These are phyloP conservation scores for Santalum album DNA, from an alignment of 164 flowering plant species.

Conservation along the genomic window DNA sequence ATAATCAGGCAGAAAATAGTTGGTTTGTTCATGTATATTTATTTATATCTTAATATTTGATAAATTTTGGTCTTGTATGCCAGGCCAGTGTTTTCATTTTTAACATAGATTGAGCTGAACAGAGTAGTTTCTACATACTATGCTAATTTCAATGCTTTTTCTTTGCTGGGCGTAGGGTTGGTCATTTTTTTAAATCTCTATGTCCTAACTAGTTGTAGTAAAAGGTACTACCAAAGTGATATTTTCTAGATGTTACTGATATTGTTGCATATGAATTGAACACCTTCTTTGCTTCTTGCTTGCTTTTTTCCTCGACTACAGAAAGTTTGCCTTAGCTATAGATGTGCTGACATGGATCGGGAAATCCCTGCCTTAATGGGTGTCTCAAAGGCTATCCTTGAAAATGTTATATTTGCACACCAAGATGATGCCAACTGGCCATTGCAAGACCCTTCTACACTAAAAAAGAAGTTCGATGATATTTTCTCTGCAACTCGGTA, in stretches of 20 bases:
- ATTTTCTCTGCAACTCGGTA: conserved; percentile 97
- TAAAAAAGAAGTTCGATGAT: conserved; percentile 97
- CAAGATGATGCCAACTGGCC: conserved; percentile 99
- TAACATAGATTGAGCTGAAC: no score
- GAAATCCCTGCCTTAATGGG: conserved; percentile 98
- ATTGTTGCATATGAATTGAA: no score
- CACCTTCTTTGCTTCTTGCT: not conserved
- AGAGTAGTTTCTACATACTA: no score
- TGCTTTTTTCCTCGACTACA: conserved; percentile 27
- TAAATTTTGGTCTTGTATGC: no score
- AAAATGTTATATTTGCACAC: conserved; percentile 94
- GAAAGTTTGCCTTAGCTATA: conserved; percentile 97
- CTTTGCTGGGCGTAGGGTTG: no score
- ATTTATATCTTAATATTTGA: no score
- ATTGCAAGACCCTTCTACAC: conserved; percentile 87
- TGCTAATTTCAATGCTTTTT: no score
- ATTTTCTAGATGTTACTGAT: no score
- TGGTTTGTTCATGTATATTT: no score
- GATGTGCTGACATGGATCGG: conserved; percentile 99
- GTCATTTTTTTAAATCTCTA: no score
- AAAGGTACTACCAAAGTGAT: not conserved
- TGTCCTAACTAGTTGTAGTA: not conserved
- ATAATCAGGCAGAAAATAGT: no score
- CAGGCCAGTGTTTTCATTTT: no score
- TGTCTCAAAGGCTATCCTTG: conserved; percentile 92